phyloP scores from a whole-genome alignment of 2,329 filamentous ascomycete species.

The Penicillium expansum region DNA sequence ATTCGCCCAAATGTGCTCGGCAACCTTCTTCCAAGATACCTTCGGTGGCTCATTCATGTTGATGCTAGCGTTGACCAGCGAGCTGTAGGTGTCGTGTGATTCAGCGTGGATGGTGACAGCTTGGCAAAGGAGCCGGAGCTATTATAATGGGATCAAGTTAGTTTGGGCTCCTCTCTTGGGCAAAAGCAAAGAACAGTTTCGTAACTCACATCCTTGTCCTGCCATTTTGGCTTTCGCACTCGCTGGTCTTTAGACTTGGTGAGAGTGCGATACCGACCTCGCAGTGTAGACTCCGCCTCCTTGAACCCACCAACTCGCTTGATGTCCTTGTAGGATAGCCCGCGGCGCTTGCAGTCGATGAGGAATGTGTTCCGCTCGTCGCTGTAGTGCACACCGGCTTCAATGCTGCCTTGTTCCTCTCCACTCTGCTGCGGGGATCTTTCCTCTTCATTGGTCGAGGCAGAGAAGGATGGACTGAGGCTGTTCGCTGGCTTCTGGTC shows the following conservation, averaged over 20 bases:
- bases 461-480: background rate
- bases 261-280: slow-evolving; percentile 47
- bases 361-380: slow-evolving; percentile 40
- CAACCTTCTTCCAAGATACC: slow-evolving; percentile 59
- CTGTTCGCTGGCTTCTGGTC: background rate
- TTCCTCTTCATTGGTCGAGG: background rate
- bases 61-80: background rate
- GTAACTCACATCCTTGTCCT: slow-evolving; percentile 42
- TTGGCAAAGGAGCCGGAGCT: slow-evolving; percentile 43
- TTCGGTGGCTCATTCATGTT: slow-evolving; percentile 35
- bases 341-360: slow-evolving; percentile 41
- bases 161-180: background rate
- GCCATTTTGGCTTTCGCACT: slow-evolving; percentile 47
- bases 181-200: background rate
- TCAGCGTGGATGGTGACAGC: slow-evolving; percentile 34
- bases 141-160: background rate
- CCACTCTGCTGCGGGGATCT: background rate
- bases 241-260: slow-evolving; percentile 47
- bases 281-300: slow-evolving; percentile 49
- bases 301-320: slow-evolving; percentile 43
- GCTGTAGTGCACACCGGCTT: slow-evolving; percentile 14
- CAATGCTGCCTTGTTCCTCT: slow-evolving; percentile 1
- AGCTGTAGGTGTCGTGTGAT: background rate
- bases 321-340: slow-evolving; percentile 49
- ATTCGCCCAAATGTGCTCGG: slow-evolving; percentile 51